Evolutionary conservation across 2,329 filamentous ascomycete species (phyloP).

Genomic region (Didymella keratinophila): DNA sequence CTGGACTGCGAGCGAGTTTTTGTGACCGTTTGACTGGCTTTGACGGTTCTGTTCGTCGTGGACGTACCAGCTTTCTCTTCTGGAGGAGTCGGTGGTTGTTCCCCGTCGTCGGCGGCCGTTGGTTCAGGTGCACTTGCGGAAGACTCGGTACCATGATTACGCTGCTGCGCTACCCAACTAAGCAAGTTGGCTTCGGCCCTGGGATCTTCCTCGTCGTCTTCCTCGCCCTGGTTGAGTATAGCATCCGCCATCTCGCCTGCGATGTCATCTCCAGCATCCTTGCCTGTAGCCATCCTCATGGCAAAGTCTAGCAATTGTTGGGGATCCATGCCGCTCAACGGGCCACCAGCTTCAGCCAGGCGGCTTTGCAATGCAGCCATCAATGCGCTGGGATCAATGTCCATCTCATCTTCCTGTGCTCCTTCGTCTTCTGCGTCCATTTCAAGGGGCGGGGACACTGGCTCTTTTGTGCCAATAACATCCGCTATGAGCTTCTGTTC

Average conservation of each 20-base stretch:
- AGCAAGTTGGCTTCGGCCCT: constrained; percentile 42
- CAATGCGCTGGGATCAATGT: constrained; percentile 51
- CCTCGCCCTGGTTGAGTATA: constrained; percentile 49
- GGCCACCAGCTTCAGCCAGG: constrained; percentile 46
- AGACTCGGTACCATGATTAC: constrained; percentile 29
- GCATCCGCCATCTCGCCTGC: constrained; percentile 54
- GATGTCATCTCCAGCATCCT: constrained; percentile 53
- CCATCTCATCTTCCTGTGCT: constrained; percentile 26
- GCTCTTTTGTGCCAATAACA: constrained; percentile 14
- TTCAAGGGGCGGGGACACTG: constrained; percentile 28
- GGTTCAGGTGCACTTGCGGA: constrained; percentile 18
- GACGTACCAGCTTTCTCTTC: constrained; percentile 10
- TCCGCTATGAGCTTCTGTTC: constrained; percentile 16
- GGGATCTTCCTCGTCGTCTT: constrained; percentile 43
- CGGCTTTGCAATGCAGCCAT: constrained; percentile 47
- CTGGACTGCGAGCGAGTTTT: constrained; percentile 11
- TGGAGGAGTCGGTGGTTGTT: constrained; percentile 31
- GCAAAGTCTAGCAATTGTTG: constrained; percentile 54
- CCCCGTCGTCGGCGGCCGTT: constrained; percentile 21
- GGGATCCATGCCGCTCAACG: constrained; percentile 52
- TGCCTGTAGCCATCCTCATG: constrained; percentile 54
- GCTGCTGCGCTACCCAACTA: constrained; percentile 45
- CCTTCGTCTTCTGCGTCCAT: constrained; percentile 24
- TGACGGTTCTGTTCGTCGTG: neutral
- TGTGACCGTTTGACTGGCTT: neutral